phyloP scores from a whole-genome alignment of 1,139 yeast genomes.

The Saccharomyces hybrid region DNA sequence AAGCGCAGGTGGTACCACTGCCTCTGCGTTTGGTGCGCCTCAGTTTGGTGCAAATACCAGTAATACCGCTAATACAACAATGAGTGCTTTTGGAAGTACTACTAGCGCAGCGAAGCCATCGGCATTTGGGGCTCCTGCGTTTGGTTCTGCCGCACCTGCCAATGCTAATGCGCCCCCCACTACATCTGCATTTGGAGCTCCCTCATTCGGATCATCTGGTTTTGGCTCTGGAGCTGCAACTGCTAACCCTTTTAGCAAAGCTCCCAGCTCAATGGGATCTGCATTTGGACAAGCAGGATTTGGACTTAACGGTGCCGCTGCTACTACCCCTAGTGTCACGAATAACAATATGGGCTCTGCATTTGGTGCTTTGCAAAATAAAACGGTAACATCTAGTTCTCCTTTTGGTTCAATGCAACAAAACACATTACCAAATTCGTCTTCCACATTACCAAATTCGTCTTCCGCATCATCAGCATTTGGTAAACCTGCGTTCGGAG shows the following conservation, averaged over 20 bases:
- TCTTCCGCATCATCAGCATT: slow-evolving; percentile 5
- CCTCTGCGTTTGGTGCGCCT: slow-evolving; percentile 20
- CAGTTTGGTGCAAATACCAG: slow-evolving; percentile 19
- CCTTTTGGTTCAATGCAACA: slow-evolving; percentile 10
- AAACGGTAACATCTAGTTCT: background rate
- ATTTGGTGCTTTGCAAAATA: slow-evolving; percentile 9
- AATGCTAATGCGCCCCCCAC: slow-evolving; percentile 2
- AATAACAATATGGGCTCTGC: slow-evolving; percentile 1
- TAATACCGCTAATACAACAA: background rate
- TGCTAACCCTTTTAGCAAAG: background rate
- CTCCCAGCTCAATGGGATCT: background rate
- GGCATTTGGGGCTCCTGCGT: slow-evolving; percentile 21
- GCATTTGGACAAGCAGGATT: slow-evolving; percentile 2
- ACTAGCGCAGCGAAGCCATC: slow-evolving; percentile 6
- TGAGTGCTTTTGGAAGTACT: slow-evolving; percentile 17
- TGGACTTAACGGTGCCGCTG: background rate
- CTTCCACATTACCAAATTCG: background rate
- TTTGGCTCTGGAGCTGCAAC: slow-evolving; percentile 2
- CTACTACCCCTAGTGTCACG: slow-evolving; percentile 5
- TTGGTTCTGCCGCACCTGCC: slow-evolving; percentile 14
- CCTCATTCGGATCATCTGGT: slow-evolving; percentile 9
- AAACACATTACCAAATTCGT: background rate
- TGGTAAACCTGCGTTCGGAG: slow-evolving; percentile 13
- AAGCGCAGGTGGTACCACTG: background rate
- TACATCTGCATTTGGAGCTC: slow-evolving; percentile 13